A percentile compares a stretch with the other conserved stretches of the same genome.
Conservation (phyloP, 176 grass and related monocot genomes). For the Typha latifolia region DNA sequence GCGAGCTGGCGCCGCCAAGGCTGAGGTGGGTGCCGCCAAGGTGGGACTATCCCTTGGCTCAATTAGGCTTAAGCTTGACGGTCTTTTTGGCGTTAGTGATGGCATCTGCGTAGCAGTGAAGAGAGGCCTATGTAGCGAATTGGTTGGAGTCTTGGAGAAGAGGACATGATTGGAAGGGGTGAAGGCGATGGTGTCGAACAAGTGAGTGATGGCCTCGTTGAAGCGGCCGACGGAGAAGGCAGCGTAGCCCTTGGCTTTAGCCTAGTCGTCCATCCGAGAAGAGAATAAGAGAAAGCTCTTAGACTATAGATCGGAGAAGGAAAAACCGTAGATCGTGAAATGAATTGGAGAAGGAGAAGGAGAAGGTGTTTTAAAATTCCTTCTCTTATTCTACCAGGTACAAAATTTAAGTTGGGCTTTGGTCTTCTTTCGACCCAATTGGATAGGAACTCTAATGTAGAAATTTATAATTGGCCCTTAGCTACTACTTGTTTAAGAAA, state of each 20-base stretch:
- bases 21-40: slow-evolving; percentile 80
- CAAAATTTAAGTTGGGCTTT: too few relatives aligned
- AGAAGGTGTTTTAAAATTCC: background rate
- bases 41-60: slow-evolving; percentile 92
- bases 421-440: too few relatives aligned
- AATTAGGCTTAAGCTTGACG: slow-evolving; percentile 78
- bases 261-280: background rate
- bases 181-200: slow-evolving; percentile 44
- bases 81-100: slow-evolving; percentile 73
- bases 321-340: too few relatives aligned
- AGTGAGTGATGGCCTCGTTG: slow-evolving; percentile 25
- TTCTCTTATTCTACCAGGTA: too few relatives aligned
- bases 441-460: too few relatives aligned
- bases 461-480: too few relatives aligned
- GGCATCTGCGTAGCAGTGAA: slow-evolving; percentile 73
- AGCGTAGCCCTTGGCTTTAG: slow-evolving; percentile 15
- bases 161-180: slow-evolving; percentile 31
- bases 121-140: slow-evolving; percentile 76
- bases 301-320: background rate
- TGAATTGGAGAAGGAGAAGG: background rate
- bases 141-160: slow-evolving; percentile 98
- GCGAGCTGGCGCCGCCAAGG: slow-evolving; percentile 32
- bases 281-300: background rate
- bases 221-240: slow-evolving; percentile 23
- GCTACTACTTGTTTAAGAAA: too few relatives aligned